These are phyloP conservation scores for Dichotomocladium elegans DNA, from an alignment of 371 early-diverging fungal genomes.

Conservation along the genomic window DNA sequence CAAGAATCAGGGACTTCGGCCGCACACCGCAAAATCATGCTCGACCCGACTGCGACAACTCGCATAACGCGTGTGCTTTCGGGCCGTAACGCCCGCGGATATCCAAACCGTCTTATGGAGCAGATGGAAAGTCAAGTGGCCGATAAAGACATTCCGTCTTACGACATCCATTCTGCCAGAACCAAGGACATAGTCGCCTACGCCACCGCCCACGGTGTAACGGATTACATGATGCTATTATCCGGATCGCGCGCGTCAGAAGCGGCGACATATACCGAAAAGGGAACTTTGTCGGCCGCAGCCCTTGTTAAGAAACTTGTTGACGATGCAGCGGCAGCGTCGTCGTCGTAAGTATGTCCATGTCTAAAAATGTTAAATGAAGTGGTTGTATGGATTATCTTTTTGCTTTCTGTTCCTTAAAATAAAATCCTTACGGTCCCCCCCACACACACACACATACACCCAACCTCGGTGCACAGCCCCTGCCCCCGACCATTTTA, in stretches of 20 bases:
- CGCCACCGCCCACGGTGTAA: constrained; percentile 17
- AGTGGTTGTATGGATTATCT: too few relatives aligned
- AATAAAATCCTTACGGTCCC: too few relatives aligned
- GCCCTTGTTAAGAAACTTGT: constrained; percentile 28
- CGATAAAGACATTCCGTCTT: constrained; percentile 18
- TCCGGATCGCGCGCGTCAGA: constrained; percentile 20
- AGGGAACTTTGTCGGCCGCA: constrained; percentile 25
- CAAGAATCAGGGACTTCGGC: constrained; percentile 24
- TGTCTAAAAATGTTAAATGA: too few relatives aligned
- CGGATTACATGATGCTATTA: constrained; percentile 32
- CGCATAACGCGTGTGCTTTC: constrained; percentile 28
- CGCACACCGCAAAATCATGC: constrained; percentile 22
- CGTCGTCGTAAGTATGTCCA: too few relatives aligned
- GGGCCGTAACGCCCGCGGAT: constrained; percentile 32
- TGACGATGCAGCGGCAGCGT: background rate
- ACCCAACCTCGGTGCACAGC: too few relatives aligned
- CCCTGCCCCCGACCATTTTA: too few relatives aligned
- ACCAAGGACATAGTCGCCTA: constrained; percentile 36
- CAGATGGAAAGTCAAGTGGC: constrained; percentile 15
- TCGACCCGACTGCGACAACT: constrained; percentile 13
- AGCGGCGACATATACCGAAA: constrained; percentile 30
- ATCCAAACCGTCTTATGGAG: constrained; percentile 32
- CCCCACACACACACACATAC: too few relatives aligned
- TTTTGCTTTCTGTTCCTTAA: too few relatives aligned
- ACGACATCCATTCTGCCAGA: constrained; percentile 39